A percentile compares a stretch with the other conserved stretches of the same genome.
Conservation (phyloP, 495 filamentous ascomycete species). For the Tuber aestivum region DNA sequence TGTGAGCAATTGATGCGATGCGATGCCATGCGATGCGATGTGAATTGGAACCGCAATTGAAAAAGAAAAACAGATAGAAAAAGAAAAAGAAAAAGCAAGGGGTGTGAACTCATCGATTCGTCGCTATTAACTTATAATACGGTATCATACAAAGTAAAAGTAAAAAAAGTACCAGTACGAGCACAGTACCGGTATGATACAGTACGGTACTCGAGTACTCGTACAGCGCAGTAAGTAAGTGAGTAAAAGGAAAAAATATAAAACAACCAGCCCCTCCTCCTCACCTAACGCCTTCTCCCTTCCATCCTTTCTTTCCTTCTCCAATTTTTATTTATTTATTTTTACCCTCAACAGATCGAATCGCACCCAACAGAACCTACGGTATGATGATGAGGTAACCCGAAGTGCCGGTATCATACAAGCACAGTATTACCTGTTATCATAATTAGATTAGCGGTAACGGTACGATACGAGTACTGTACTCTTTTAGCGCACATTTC, state of each 20-base stretch:
- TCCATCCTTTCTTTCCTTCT: neutral
- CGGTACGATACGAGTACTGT: too few relatives aligned
- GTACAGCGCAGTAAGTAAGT: too few relatives aligned
- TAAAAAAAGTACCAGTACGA: too few relatives aligned
- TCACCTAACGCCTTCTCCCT: neutral
- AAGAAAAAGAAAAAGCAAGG: neutral
- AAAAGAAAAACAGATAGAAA: neutral
- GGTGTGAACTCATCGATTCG: neutral
- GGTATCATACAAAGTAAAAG: too few relatives aligned
- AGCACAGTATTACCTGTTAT: too few relatives aligned
- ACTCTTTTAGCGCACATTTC: neutral
- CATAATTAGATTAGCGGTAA: too few relatives aligned
- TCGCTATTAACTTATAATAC: too few relatives aligned
- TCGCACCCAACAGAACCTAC: neutral
- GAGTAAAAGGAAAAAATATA: slow-evolving; percentile 1
- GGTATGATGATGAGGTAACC: too few relatives aligned
- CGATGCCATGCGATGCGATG: neutral
- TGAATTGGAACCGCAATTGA: slow-evolving; percentile 1
- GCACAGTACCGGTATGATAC: too few relatives aligned
- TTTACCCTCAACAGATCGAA: neutral
- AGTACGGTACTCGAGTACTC: too few relatives aligned
- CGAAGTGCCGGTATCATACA: too few relatives aligned
- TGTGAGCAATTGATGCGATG: slow-evolving; percentile 1
- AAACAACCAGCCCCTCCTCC: neutral
- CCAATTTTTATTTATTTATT: neutral